Evolutionary conservation across 2,329 filamentous ascomycete genomes (phyloP).

Genomic region (Xylariaceae sp.): DNA sequence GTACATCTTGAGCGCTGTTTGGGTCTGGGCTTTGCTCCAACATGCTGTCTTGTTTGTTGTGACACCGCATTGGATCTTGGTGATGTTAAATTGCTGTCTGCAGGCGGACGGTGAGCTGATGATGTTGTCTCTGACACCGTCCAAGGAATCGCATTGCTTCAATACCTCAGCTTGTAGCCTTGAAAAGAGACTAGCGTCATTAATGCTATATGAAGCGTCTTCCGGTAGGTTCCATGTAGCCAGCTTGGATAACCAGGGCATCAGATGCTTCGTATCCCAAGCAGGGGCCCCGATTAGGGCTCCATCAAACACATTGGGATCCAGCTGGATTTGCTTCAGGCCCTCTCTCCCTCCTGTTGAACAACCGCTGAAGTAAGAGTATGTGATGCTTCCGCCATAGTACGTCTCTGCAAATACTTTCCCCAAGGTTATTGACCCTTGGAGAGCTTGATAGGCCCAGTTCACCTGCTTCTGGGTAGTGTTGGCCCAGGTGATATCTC

Average conservation of each 20-base stretch:
- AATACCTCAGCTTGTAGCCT: conserved; percentile 51
- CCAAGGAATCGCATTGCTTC: conserved; percentile 51
- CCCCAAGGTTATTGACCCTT: conserved; percentile 53
- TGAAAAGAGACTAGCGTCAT: conserved; percentile 47
- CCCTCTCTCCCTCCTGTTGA: conserved; percentile 62
- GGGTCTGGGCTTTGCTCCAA: conserved; percentile 48
- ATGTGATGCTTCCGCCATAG: conserved; percentile 49
- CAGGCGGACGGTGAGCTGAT: conserved; percentile 49
- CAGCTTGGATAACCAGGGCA: conserved; percentile 47
- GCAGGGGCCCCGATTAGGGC: conserved; percentile 54
- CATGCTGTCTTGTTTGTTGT: conserved; percentile 41
- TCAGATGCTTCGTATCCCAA: conserved; percentile 56
- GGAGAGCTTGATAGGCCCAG: conserved; percentile 44
- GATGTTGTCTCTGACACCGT: conserved; percentile 51
- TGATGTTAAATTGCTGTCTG: conserved; percentile 40
- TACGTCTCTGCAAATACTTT: conserved; percentile 53
- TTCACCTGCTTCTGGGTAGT: conserved; percentile 41
- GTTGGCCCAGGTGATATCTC: conserved; percentile 44
- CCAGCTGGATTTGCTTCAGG: conserved; percentile 52
- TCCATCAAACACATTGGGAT: conserved; percentile 59
- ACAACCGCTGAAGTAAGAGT: conserved; percentile 60
- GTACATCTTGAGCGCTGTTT: conserved; percentile 39
- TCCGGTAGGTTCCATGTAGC: conserved; percentile 53
- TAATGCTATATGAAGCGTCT: conserved; percentile 48
- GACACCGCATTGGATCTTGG: conserved; percentile 44